Evolutionary conservation across 768 basidiomycete genomes (phyloP), one percentile per base, ranked within the genome.

Genomic region (Cystofilobasidium bisporidii): DNA sequence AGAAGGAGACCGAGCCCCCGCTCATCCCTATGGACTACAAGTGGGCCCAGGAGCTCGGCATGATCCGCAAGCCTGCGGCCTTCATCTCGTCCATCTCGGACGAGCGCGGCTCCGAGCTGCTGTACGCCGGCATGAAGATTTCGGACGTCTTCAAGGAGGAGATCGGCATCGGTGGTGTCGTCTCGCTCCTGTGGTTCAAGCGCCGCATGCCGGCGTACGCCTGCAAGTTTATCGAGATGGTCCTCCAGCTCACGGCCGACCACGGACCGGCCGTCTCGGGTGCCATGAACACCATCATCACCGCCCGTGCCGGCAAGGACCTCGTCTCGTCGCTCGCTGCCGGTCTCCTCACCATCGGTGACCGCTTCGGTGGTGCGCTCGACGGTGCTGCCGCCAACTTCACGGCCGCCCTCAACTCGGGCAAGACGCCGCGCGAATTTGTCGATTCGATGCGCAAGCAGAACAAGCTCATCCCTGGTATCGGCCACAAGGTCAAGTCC

Each of bases 21-120:
- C 86, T 88, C 66, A 97, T 98, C 76, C 94, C 94, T n/a, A 97
- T 98, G 91, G 94, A 99, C 80, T 99, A 97, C 86, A 97, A 98
- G 82, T 97, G 94, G 94, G 93, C 93, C 41, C 90, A 93, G 80
- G 91, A 96, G 80, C 86, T 97, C 64, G 94, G 94, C 66, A 86
- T 99, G 76, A 93, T 98, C 81, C 87, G 94, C 77, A 98, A 97
- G 81, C 96, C 93, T 24, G 93, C 94, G 45, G 92, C 96, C 3
- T 96, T 94, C 82, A 94, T 96, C 81, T 96, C 92, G 38, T 96
- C 96, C 72, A 99, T 98, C 80, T 96, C 92, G 59, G 96, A 99
- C 79, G 96, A 98, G 82, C 89, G 94, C 75, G 96, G 96, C 0
- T 93, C 98, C 79, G 96, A 99, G 81, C 83, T 99, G 67, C 79